Evolutionary conservation across 1,284 basidiomycete genomes (phyloP), one percentile per base, ranked within the genome.

Genomic region (Cutaneotrichosporon cutaneum): DNA sequence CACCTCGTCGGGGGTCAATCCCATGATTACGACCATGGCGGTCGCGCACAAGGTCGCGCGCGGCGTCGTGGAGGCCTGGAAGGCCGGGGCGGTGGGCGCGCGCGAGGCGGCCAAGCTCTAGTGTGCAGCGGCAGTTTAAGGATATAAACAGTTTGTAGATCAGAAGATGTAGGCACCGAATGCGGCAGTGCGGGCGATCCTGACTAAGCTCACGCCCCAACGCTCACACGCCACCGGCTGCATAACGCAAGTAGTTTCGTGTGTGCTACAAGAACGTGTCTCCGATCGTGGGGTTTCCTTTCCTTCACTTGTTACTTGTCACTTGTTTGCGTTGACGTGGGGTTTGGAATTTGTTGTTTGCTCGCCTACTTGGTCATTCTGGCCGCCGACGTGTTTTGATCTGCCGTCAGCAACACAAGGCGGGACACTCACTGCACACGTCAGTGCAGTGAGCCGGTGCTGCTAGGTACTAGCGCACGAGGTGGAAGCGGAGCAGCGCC

Each of bases 1-100:
- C 10, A 77, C 76, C 52, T 76, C 79, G 4, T 74, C 74, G 3
- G 82, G 81, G 32, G 82, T 82, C 59, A 82, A 82, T 66, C 82
- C 82, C 0, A 81, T 82, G 80, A 73, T 82, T 54, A 80, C 81
- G 8, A 71, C 67, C 24, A 72, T 73, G 72, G 65, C 70, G 13
- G 61, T 68, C 21, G 65, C 63, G 30, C 54, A 61, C 52, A 64
- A 62, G 61, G 60, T 70, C 2, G 61, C 58, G 21, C 54, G 63
- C 14, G 60, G 59, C 11, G 36, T 63, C 24, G 54, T 61, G 8
- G 56, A 39, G 6, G 35, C 35, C 11, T 54, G 52, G 52, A 36
- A 26, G 35, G 52, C 14, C 0, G 48, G 26, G 1, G 6, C 8
- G 18, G 48, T 27, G 2, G 10, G 21, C 18, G 21, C n/a, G 21